Conservation (phyloP, 2,329 filamentous ascomycete species). For the Elsinoe perseae region DNA sequence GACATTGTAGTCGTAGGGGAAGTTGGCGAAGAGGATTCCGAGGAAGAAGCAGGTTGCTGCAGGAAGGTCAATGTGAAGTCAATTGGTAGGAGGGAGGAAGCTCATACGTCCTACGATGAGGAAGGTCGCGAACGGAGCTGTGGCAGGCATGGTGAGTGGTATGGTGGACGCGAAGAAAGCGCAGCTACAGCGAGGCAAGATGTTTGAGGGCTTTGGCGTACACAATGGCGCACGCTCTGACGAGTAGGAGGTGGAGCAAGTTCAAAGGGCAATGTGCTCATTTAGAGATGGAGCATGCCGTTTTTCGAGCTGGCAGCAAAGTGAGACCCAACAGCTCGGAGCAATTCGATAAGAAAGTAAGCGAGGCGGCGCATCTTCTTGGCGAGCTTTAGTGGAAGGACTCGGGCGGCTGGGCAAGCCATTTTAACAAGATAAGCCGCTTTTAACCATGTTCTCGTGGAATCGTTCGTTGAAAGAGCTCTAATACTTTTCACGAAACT, state of each 20-base stretch:
- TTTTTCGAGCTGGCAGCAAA: neutral
- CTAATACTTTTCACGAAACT: no score
- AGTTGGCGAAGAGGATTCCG: slow-evolving; percentile 90
- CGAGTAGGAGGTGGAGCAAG: neutral
- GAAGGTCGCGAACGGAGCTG: slow-evolving; percentile 75
- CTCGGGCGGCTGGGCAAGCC: neutral
- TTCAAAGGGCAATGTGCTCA: neutral
- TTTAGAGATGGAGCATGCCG: neutral
- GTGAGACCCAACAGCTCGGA: slow-evolving; percentile 5
- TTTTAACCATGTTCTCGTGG: neutral
- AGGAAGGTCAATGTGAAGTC: slow-evolving; percentile 5
- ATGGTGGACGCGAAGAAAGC: neutral
- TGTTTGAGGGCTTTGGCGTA: neutral
- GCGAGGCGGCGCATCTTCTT: neutral
- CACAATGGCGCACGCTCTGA: neutral
- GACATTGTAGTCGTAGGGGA: slow-evolving; percentile 91
- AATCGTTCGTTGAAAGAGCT: no score
- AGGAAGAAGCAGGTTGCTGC: slow-evolving; percentile 91
- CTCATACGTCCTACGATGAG: slow-evolving; percentile 89
- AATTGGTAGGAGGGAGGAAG: slow-evolving; percentile 15
- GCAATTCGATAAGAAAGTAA: neutral
- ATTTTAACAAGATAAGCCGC: neutral
- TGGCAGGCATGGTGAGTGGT: slow-evolving; percentile 8
- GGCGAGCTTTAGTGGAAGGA: neutral
- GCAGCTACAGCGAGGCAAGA: neutral